Conservation (phyloP, 805 yeast genomes). For the Kuraishia hungarica region DNA sequence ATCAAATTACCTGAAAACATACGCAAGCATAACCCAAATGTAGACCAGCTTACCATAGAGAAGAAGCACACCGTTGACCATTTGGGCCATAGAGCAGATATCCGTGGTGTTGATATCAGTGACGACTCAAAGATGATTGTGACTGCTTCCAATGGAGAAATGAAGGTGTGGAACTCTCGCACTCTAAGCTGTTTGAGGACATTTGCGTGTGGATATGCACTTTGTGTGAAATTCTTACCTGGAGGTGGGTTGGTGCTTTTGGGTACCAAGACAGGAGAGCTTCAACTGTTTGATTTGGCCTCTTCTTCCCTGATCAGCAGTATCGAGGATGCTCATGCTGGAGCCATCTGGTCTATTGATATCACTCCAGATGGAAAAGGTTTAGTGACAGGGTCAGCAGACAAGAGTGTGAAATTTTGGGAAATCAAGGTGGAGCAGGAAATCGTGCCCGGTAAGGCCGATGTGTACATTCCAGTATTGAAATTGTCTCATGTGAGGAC, state of each 20-base stretch:
- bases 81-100: conserved; percentile 85
- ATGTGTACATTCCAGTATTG: conserved; percentile 37
- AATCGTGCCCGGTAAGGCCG: conserved; percentile 59
- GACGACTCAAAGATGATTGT: conserved; percentile 74
- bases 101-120: conserved; percentile 76
- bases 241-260: conserved; percentile 84
- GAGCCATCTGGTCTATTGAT: conserved; percentile 88
- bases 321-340: conserved; percentile 67
- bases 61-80: conserved; percentile 57
- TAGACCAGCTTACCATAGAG: conserved; percentile 24
- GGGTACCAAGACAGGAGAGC: conserved; percentile 81
- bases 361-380: conserved; percentile 78
- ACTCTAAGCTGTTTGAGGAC: conserved; percentile 75
- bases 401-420: conserved; percentile 88
- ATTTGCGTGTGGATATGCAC: conserved; percentile 81
- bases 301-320: conserved; percentile 66
- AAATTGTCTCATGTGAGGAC: conserved; percentile 68
- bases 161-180: conserved; percentile 82
- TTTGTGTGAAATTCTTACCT: conserved; percentile 75
- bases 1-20: conserved; percentile 48
- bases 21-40: conserved; percentile 37
- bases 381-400: conserved; percentile 89
- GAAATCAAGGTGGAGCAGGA: conserved; percentile 61
- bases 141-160: conserved; percentile 82
- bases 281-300: conserved; percentile 81